Evolutionary conservation across 805 yeast genomes (phyloP).

Genomic region (Myxozyma neotropica): DNA sequence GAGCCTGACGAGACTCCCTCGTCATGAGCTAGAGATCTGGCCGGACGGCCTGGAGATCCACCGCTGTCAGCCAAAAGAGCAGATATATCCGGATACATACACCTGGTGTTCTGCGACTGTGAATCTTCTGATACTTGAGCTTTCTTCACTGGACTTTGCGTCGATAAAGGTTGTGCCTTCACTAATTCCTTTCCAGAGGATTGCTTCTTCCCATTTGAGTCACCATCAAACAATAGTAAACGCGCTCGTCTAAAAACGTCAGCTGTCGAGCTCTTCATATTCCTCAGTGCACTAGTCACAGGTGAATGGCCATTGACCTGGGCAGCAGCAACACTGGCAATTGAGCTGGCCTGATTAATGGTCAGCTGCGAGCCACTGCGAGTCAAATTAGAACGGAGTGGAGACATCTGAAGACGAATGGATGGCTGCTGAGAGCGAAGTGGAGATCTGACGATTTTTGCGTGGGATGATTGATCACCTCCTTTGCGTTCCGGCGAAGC

Average conservation of each 20-base stretch:
- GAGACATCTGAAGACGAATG: constrained; percentile 1
- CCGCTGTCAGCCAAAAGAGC: neutral
- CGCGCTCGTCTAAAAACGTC: constrained; percentile 31
- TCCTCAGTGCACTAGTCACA: constrained; percentile 16
- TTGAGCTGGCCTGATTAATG: constrained; percentile 7
- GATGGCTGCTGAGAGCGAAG: constrained; percentile 4
- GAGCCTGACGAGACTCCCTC: neutral
- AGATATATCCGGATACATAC: constrained; percentile 27
- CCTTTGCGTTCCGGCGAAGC: constrained; percentile 11
- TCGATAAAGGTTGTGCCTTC: neutral
- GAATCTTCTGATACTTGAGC: neutral
- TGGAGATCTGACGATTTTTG: neutral
- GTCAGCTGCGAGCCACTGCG: constrained; percentile 15
- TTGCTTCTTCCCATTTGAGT: neutral
- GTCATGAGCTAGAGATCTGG: neutral
- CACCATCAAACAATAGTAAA: constrained; percentile 21
- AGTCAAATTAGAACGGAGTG: neutral
- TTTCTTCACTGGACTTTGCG: neutral
- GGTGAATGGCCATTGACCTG: constrained; percentile 24
- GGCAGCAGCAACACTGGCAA: constrained; percentile 12
- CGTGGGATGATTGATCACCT: neutral
- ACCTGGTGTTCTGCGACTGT: neutral
- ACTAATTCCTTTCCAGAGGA: neutral
- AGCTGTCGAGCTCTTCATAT: constrained; percentile 31
- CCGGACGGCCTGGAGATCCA: constrained; percentile 13